Base-by-base conservation (phyloP, 805 yeast species). In the Candida peoriensis region DNA sequence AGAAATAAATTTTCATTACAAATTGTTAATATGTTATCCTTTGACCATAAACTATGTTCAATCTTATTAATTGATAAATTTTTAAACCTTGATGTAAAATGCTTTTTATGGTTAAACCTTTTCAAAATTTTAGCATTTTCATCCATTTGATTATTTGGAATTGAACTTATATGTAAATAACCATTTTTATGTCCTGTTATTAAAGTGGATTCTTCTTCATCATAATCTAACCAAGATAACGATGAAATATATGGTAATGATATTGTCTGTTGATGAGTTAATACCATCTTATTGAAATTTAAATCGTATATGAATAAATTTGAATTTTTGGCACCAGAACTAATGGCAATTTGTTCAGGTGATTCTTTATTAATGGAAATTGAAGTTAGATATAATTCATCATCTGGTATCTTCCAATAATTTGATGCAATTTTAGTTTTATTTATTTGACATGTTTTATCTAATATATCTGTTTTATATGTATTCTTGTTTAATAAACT, bases 181-280 rank as follows among this genome's bases (percentile, higher is more conserved):
- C 96, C 96, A 39, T 76, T 74, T 33, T 70, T 72, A 54, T 87
- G 93, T 9, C 95, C 96, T 0, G 94, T 70, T n/a, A 78, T 51
- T 29, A 81, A 52, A 24, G 64, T 59, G 20, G 65, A 62, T 23
- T 65, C 57, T 21, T 54, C 51, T 14, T 43, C 44, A 16, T 54
- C 55, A 24, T 60, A 54, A 4, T 69, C 69, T 11, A 74, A 60
- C 80, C 83, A 78, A 41, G 70, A 63, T 54, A 75, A 51, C 2
- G 72, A 61, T 37, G 72, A 64, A 19, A 77, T 72, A 43, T 71
- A 67, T 3, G 84, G 79, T 20, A 78, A 54, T 0, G 78, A 46
- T 32, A 78, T 74, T n/a, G 81, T 74, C 42, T 71, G 70, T 37
- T 73, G 68, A 52, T 78, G 83, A 18, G 78, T 70, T 31, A 78